Evolutionary conservation across 495 filamentous ascomycete genomes (phyloP).

Genomic region (Arthonia radiata): DNA sequence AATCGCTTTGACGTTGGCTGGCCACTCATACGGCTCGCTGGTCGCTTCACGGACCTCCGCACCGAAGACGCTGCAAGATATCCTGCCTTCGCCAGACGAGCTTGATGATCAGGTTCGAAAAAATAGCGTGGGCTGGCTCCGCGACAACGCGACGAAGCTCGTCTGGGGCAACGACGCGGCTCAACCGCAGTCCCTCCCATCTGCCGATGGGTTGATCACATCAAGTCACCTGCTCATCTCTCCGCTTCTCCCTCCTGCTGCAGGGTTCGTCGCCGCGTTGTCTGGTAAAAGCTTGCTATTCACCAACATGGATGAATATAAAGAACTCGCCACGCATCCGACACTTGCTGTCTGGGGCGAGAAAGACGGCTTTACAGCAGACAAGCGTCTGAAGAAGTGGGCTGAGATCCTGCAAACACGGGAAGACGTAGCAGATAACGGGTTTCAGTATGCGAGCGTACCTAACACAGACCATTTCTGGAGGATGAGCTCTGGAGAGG

Average conservation of each 20-base stretch:
- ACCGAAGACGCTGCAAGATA: constrained; percentile 36
- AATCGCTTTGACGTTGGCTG: constrained; percentile 33
- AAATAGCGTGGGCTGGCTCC: constrained; percentile 8
- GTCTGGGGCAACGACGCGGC: neutral
- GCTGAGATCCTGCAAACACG: constrained; percentile 25
- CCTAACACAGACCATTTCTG: too few relatives aligned
- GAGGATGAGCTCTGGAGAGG: too few relatives aligned
- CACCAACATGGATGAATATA: constrained; percentile 17
- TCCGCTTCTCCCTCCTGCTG: constrained; percentile 42
- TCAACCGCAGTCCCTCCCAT: constrained; percentile 2
- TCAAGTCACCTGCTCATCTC: constrained; percentile 52
- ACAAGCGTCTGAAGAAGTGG: constrained; percentile 46
- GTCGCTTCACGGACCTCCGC: constrained; percentile 47
- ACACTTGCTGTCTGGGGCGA: constrained; percentile 61
- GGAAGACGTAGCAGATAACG: constrained; percentile 3
- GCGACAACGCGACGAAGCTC: constrained; percentile 1
- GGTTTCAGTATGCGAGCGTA: too few relatives aligned
- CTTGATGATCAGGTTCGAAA: constrained; percentile 30
- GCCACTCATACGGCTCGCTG: constrained; percentile 83
- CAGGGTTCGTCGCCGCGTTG: constrained; percentile 30
- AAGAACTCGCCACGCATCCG: constrained; percentile 28
- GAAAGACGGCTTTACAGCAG: constrained; percentile 49
- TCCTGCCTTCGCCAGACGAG: constrained; percentile 37
- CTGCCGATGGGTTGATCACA: neutral
- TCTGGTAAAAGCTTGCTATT: constrained; percentile 13